phyloP scores from a whole-genome alignment of 495 filamentous ascomycete species.

The Xylaria nigripes region DNA sequence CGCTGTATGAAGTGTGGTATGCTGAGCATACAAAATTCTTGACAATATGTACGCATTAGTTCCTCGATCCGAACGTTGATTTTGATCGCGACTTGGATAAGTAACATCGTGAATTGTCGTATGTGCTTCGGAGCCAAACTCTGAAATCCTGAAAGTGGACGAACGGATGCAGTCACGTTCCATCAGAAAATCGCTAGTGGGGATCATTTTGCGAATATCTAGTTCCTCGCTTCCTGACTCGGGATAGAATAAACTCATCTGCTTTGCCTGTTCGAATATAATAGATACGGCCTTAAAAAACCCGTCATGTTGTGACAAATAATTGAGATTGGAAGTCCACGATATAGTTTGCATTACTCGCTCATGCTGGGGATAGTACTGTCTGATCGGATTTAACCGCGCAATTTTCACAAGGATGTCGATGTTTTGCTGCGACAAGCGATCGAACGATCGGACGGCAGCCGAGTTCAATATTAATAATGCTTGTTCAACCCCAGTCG shows the following conservation, averaged over 20 bases:
- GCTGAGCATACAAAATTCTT: conserved; percentile 4
- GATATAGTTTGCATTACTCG: conserved; percentile 21
- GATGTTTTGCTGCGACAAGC: conserved; percentile 33
- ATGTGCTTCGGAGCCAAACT: conserved; percentile 47
- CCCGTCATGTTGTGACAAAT: conserved; percentile 43
- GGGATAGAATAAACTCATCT: conserved; percentile 21
- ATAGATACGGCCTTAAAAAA: conserved; percentile 34
- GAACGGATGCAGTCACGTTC: conserved; percentile 39
- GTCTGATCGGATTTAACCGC: conserved; percentile 41
- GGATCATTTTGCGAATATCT: neutral
- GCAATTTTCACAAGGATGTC: conserved; percentile 38
- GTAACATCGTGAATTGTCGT: conserved; percentile 27
- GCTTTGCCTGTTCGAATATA: conserved; percentile 37
- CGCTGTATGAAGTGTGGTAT: neutral
- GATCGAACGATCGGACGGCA: conserved; percentile 42
- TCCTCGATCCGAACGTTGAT: conserved; percentile 4
- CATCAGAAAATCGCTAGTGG: conserved; percentile 5
- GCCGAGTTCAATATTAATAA: conserved; percentile 43
- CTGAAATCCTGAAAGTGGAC: conserved; percentile 38
- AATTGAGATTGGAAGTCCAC: conserved; percentile 27
- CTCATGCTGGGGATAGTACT: conserved; percentile 20
- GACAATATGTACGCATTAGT: conserved; percentile 7
- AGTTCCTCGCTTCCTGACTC: neutral
- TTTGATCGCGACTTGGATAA: conserved; percentile 25
- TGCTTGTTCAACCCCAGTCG: conserved; percentile 57